Conservation (phyloP, 345 rosid species). For the Ceriops tagal region DNA sequence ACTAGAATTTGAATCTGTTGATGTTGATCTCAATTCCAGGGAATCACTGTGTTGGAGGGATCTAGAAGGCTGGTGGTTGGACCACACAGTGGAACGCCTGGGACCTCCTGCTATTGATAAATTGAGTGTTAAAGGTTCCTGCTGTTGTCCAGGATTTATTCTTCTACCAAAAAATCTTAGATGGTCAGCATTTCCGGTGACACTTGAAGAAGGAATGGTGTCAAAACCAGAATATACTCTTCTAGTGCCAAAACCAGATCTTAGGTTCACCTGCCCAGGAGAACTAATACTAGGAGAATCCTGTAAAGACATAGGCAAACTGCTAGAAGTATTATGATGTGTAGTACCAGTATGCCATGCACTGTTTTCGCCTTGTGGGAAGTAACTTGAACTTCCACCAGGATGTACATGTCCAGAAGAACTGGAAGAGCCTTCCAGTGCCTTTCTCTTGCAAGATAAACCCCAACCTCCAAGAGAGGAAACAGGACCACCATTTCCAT, state of each 20-base stretch:
- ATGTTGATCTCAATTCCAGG: conserved; percentile 43
- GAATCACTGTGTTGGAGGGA: conserved; percentile 40
- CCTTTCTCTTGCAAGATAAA: conserved; percentile 83
- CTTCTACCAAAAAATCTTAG: conserved; percentile 47
- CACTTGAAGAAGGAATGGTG: conserved; percentile 43
- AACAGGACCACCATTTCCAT: conserved; percentile 47
- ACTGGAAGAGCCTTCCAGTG: conserved; percentile 76
- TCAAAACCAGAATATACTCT: conserved; percentile 39
- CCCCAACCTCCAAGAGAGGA: conserved; percentile 68
- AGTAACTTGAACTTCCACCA: conserved; percentile 48
- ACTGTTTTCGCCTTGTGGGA: conserved; percentile 46
- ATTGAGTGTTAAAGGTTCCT: conserved; percentile 45
- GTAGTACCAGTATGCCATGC: conserved; percentile 36
- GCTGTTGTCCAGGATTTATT: conserved; percentile 44
- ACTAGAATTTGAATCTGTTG: conserved; percentile 31
- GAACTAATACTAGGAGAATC: conserved; percentile 37
- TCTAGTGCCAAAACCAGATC: conserved; percentile 51
- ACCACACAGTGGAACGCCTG: conserved; percentile 37
- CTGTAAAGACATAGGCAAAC: conserved; percentile 50
- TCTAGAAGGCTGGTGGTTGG: conserved; percentile 39
- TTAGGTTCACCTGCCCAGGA: conserved; percentile 41
- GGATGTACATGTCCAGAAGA: conserved; percentile 55
- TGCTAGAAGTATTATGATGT: conserved; percentile 48
- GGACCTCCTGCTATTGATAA: conserved; percentile 41
- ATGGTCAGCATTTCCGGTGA: conserved; percentile 32